These are phyloP conservation scores for Phoenix dactylifera DNA, from an alignment of 176 grass and related monocot species.

Conservation along the genomic window DNA sequence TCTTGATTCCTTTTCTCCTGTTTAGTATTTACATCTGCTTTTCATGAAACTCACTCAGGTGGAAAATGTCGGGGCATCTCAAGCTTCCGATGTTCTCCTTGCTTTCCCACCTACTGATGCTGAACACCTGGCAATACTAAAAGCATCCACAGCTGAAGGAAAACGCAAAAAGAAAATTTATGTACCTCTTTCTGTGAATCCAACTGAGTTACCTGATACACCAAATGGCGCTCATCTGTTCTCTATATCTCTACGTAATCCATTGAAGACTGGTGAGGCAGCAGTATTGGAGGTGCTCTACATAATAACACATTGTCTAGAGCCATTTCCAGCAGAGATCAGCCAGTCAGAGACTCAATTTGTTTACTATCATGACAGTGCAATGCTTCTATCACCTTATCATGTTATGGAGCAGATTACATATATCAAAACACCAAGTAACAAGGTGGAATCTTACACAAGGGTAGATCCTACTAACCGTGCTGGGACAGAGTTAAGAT, in stretches of 20 bases:
- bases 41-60: conserved; percentile 10
- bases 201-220: conserved; percentile 1
- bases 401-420: conserved; percentile 13
- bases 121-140: conserved; percentile 16
- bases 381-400: conserved; percentile 26
- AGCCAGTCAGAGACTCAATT: conserved; percentile 23
- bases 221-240: conserved; percentile 20
- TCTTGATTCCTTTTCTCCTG: not conserved
- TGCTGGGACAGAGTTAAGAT: conserved; percentile 19
- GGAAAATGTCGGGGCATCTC: conserved; percentile 16
- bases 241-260: conserved; percentile 6
- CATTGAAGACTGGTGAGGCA: conserved; percentile 14
- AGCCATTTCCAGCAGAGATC: conserved; percentile 27
- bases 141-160: conserved; percentile 19
- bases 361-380: conserved; percentile 27
- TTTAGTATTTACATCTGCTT: not conserved
- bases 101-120: conserved; percentile 24
- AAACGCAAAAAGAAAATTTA: conserved; percentile 27
- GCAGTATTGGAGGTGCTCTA: conserved; percentile 14
- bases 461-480: conserved; percentile 15
- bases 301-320: conserved; percentile 17
- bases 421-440: conserved; percentile 18
- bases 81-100: conserved; percentile 19
- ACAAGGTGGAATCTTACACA: conserved; percentile 19
- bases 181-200: conserved; percentile 16